Conservation (phyloP, 805 yeast species). For the Candida boidinii region DNA sequence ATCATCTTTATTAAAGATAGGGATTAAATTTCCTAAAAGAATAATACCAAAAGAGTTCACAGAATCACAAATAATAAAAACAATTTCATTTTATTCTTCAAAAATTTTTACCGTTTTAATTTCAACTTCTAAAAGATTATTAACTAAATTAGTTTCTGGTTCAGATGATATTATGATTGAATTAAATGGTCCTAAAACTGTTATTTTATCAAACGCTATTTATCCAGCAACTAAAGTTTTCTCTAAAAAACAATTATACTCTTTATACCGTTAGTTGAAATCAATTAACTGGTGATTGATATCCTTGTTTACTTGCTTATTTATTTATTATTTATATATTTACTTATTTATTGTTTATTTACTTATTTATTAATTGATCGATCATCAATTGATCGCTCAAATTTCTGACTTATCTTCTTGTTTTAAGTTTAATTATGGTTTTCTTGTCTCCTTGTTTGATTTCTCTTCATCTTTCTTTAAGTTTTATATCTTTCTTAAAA, state of each 20-base stretch:
- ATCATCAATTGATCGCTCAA: no score
- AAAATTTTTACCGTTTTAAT: not conserved
- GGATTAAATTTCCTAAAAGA: not conserved
- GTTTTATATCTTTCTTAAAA: no score
- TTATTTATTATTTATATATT: not conserved
- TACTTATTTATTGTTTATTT: not conserved
- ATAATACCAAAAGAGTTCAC: not conserved
- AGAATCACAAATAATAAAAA: not conserved
- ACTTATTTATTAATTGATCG: no score
- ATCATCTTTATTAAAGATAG: not conserved
- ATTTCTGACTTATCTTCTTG: no score
- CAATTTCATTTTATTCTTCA: not conserved
- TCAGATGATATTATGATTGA: conserved; percentile 17
- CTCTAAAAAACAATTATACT: conserved; percentile 15
- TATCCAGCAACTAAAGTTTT: conserved; percentile 15
- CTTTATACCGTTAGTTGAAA: not conserved
- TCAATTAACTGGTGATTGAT: conserved; percentile 4
- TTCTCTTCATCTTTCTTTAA: no score
- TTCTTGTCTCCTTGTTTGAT: no score
- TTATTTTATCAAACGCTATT: conserved; percentile 20
- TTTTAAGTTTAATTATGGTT: no score
- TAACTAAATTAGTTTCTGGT: conserved; percentile 11
- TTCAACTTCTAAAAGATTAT: conserved; percentile 1
- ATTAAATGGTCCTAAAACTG: conserved; percentile 22
- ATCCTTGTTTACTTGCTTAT: conserved; percentile 1